These are phyloP conservation scores for Acacia confusa DNA, from an alignment of 306 rosid species.

Conservation along the genomic window DNA sequence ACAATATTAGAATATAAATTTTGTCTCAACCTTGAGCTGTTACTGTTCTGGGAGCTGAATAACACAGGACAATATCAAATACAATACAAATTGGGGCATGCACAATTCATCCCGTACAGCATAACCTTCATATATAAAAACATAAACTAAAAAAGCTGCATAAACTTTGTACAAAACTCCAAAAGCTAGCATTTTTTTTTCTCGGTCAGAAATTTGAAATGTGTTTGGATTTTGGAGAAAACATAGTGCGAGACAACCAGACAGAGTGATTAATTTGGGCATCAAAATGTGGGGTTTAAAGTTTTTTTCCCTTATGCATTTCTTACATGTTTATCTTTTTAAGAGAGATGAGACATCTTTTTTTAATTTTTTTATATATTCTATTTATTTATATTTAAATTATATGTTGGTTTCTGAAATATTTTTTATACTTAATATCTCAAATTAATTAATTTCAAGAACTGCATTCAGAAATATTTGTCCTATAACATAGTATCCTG, in stretches of 20 bases:
- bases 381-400: too few species aligned
- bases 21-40: background rate
- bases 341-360: too few species aligned
- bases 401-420: too few species aligned
- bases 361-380: too few species aligned
- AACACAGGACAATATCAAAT: background rate
- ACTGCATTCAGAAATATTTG: too few species aligned
- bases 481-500: too few species aligned
- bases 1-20: background rate
- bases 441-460: too few species aligned
- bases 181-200: background rate
- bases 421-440: too few species aligned
- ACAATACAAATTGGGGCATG: background rate
- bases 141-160: background rate
- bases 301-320: too few species aligned
- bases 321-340: too few species aligned
- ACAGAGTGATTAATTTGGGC: background rate
- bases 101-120: background rate
- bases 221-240: background rate
- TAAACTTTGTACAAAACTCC: background rate
- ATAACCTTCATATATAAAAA: background rate
- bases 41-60: background rate
- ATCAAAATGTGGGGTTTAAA: too few species aligned
- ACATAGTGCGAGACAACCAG: constrained; percentile 19
- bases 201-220: background rate